Percentiles rank a stretch among this genome's conserved stretches.
These are phyloP conservation scores for Apiotrichum gracile DNA, from an alignment of 1,284 basidiomycete species.

Conservation along the genomic window DNA sequence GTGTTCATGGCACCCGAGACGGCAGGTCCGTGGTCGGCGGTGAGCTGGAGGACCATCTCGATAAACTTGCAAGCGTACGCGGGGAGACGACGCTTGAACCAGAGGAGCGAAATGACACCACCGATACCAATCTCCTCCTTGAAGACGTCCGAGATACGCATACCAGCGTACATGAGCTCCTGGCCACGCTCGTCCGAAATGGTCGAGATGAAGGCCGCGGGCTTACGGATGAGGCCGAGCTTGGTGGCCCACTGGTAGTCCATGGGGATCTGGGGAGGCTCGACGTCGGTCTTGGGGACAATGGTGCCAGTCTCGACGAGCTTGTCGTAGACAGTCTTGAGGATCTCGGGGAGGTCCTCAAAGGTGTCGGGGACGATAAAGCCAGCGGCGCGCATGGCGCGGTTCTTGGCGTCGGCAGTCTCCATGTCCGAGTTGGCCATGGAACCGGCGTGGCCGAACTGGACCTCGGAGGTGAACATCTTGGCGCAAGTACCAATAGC, in stretches of 20 bases:
- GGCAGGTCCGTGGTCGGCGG: slow-evolving; percentile 96
- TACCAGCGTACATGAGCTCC: slow-evolving; percentile 96
- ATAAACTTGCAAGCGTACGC: slow-evolving; percentile 75
- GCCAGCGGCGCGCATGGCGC: slow-evolving; percentile 87
- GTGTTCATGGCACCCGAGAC: slow-evolving; percentile 94
- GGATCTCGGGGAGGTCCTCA: slow-evolving; percentile 82
- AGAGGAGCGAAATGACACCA: slow-evolving; percentile 90
- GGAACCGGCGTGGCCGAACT: slow-evolving; percentile 96
- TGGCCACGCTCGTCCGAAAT: slow-evolving; percentile 99
- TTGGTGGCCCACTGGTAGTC: slow-evolving; percentile 99
- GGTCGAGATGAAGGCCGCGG: slow-evolving; percentile 98
- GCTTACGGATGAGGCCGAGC: slow-evolving; percentile 96
- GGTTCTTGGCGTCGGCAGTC: slow-evolving; percentile 97
- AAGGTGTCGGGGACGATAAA: slow-evolving; percentile 98
- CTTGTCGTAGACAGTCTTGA: slow-evolving; percentile 77
- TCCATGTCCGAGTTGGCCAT: slow-evolving; percentile 98
- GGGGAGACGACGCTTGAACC: slow-evolving; percentile 85
- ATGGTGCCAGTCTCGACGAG: slow-evolving; percentile 71
- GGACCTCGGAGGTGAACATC: slow-evolving; percentile 99
- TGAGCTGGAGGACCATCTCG: slow-evolving; percentile 99
- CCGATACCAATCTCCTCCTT: slow-evolving; percentile 96
- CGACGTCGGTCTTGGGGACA: slow-evolving; percentile 68
- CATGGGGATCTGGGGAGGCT: slow-evolving; percentile 95
- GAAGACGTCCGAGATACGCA: slow-evolving; percentile 98
- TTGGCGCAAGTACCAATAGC: slow-evolving; percentile 99